A percentile compares a stretch with the other conserved stretches of the same genome.
phyloP scores from a whole-genome alignment of 257 asterid species.

The Schizonepeta tenuifolia region DNA sequence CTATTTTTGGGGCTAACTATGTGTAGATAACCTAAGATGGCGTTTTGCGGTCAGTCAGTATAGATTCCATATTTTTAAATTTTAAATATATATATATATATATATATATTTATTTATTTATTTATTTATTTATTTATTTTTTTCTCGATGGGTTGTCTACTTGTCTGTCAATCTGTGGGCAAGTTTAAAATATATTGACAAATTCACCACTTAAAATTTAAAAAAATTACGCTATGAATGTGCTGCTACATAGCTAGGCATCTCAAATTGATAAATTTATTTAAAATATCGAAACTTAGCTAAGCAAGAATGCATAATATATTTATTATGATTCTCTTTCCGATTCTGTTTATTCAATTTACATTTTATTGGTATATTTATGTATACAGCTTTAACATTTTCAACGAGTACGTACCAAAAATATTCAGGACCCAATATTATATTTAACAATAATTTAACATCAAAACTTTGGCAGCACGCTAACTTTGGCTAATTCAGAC shows the following conservation, averaged over 20 bases:
- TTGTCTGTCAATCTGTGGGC: slow-evolving; percentile 31
- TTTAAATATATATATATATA: too few species aligned
- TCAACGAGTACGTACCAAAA: not conserved
- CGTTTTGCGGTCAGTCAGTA: slow-evolving; percentile 30
- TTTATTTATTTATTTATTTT: slow-evolving; percentile 27
- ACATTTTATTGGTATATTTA: not conserved
- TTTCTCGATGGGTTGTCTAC: slow-evolving; percentile 28
- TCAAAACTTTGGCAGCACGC: not conserved
- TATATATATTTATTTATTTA: slow-evolving; percentile 20
- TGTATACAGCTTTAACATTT: not conserved
- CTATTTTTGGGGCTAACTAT: slow-evolving; percentile 18
- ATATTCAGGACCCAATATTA: not conserved
- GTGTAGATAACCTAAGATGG: slow-evolving; percentile 52
- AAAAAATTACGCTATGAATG: not conserved
- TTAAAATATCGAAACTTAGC: not conserved
- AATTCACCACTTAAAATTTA: not conserved
- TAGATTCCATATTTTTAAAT: slow-evolving; percentile 30
- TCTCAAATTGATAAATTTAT: not conserved
- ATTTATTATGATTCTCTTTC: not conserved
- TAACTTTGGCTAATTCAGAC: not conserved
- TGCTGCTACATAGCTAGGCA: slow-evolving; percentile 12
- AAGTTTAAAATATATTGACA: slow-evolving; percentile 14
- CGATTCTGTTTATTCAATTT: not conserved
- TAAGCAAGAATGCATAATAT: not conserved
- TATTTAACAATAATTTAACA: not conserved